phyloP scores from a whole-genome alignment of 2,329 filamentous ascomycete genomes.

The Xylaria sp. region DNA sequence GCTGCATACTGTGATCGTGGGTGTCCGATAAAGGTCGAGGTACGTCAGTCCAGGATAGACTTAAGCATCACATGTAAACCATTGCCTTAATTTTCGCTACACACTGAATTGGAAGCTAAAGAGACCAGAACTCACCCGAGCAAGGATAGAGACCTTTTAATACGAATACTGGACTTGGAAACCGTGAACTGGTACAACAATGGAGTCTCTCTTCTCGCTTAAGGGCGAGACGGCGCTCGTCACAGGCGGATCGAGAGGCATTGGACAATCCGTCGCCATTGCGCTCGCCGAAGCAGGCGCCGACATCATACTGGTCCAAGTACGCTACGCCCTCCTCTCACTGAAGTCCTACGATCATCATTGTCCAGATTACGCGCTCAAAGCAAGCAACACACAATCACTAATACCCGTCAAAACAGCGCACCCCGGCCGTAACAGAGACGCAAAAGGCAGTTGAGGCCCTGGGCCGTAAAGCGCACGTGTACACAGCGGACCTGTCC shows the following conservation, averaged over 20 bases:
- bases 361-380: not conserved
- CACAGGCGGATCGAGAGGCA: constrained; percentile 67
- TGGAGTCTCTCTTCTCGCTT: constrained; percentile 61
- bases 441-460: constrained; percentile 72
- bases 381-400: not conserved
- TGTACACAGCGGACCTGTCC: constrained; percentile 77
- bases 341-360: not conserved
- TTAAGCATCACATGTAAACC: not conserved
- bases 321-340: constrained; percentile 40
- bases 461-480: constrained; percentile 71
- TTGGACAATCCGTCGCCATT: constrained; percentile 66
- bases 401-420: constrained; percentile 45
- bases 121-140: not conserved
- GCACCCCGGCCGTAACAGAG: constrained; percentile 53
- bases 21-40: constrained; percentile 15
- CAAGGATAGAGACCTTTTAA: not conserved
- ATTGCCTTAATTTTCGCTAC: not conserved
- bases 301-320: constrained; percentile 66
- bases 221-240: constrained; percentile 66
- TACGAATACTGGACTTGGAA: not conserved
- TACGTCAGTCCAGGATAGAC: not conserved
- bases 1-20: not conserved
- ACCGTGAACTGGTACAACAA: not conserved
- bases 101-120: not conserved
- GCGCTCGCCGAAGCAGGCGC: constrained; percentile 68